Base-by-base conservation (phyloP, 2,329 filamentous ascomycete genomes). In the Microsporum ferrugineum region DNA sequence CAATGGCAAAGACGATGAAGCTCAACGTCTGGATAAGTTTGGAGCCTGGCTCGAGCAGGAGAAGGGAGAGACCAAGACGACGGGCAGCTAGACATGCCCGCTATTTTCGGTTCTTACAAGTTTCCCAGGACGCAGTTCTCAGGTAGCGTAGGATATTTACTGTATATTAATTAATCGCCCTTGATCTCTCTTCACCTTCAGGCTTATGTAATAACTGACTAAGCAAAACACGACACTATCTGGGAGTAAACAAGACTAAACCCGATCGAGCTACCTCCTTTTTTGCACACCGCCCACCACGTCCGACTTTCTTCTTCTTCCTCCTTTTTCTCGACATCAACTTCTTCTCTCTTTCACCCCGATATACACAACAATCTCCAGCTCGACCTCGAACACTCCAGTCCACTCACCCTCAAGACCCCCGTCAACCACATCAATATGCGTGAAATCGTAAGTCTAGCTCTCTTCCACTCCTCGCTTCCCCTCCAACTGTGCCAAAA, bases 361-460 rank as follows among this genome's bases (percentile, higher is more conserved):
- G 51, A 61, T 59, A 10, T n/a, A 43, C 58, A 57, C 60, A 57
- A 62, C 64, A 57, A 56, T 61, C 64, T 59, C 57, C 41, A 49
- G 47, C 58, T 59, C 56, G 43, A 61, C 33, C 34, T 8, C 33
- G 29, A 29, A 17, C 39, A 39, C 55, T 29, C 38, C 58, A 65
- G 61, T 47, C 27, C 60, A 49, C 62, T 36, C 60, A 66, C 63
- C 63, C 58, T 43, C 34, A 14, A 41, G 60, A 60, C 63, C 45
- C 62, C 38, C 64, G 63, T 56, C 23, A 49, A 38, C 36, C 27
- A 60, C 62, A 61, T 72, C 83, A 86, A 79, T 68, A 88, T 88
- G 85, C 84, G 85, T 84, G 85, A 88, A 80, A 88, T 88, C 74
- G 84, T 87, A 80, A 77, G 84, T 84, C 38, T 55, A 58, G 63